These are phyloP conservation scores for Colletotrichum liaoningense DNA, from an alignment of 2,329 filamentous ascomycete genomes.

Conservation along the genomic window DNA sequence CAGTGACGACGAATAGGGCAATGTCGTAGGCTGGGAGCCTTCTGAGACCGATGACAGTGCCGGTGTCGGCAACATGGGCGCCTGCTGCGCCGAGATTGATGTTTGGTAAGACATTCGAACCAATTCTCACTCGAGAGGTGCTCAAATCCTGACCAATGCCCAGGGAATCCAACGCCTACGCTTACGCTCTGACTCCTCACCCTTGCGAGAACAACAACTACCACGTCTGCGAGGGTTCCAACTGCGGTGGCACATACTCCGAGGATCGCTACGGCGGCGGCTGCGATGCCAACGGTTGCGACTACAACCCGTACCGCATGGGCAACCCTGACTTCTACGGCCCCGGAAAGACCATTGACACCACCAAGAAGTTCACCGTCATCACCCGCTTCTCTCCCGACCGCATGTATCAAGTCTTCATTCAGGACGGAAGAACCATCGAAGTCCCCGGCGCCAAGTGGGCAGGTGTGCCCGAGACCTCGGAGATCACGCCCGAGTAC, in stretches of 20 bases:
- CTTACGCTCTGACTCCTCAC: conserved; percentile 41
- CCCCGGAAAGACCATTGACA: conserved; percentile 66
- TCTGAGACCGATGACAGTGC: conserved; percentile 37
- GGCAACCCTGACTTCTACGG: conserved; percentile 70
- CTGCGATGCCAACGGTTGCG: conserved; percentile 75
- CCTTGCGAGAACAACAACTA: conserved; percentile 37
- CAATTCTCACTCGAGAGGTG: conserved; percentile 5
- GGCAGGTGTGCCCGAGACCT: conserved; percentile 64
- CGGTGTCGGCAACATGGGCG: conserved; percentile 39
- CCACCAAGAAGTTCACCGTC: conserved; percentile 67
- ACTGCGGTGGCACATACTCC: conserved; percentile 61
- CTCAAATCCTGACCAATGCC: conserved; percentile 11
- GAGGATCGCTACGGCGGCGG: conserved; percentile 64
- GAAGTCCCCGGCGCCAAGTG: conserved; percentile 37
- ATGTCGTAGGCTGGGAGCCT: conserved; percentile 40
- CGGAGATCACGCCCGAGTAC: conserved; percentile 65
- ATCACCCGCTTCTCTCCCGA: conserved; percentile 66
- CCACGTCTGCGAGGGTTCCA: conserved; percentile 36
- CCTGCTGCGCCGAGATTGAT: conserved; percentile 42
- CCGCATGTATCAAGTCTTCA: conserved; percentile 35
- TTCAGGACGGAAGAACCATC: conserved; percentile 32
- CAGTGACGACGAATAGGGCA: conserved; percentile 23
- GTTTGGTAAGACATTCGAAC: conserved; percentile 32
- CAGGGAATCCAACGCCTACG: conserved; percentile 41
- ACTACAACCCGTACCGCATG: conserved; percentile 74